A percentile compares a stretch with the other conserved stretches of the same genome.
These are phyloP conservation scores for Sesbania bispinosa DNA, from an alignment of 306 rosid species.

Conservation along the genomic window DNA sequence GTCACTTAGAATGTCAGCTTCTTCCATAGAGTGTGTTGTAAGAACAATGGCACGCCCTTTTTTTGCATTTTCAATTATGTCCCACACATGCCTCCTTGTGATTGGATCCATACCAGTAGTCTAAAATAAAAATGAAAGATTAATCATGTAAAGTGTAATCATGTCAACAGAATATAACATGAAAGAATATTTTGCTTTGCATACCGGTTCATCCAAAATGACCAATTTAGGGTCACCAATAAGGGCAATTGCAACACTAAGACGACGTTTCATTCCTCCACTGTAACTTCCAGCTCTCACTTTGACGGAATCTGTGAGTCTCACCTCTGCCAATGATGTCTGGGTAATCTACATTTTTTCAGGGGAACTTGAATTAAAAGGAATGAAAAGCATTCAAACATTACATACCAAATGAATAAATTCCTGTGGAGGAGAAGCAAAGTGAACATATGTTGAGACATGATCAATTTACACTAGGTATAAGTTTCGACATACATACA, in stretches of 20 bases:
- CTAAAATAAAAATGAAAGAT: slow-evolving; percentile 32
- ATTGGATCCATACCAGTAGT: slow-evolving; percentile 97
- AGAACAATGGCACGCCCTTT: slow-evolving; percentile 78
- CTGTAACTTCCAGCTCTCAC: slow-evolving; percentile 85
- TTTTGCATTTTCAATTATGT: slow-evolving; percentile 80
- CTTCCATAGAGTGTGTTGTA: slow-evolving; percentile 98
- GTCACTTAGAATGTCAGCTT: slow-evolving; percentile 87
- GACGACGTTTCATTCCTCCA: slow-evolving; percentile 95
- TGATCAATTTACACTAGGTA: no score
- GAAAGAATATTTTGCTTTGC: slow-evolving; percentile 11
- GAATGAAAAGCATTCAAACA: slow-evolving; percentile 4
- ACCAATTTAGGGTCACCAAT: slow-evolving; percentile 83
- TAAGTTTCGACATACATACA: no score
- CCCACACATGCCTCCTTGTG: slow-evolving; percentile 94
- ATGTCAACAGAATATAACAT: slow-evolving; percentile 12
- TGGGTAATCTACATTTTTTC: slow-evolving; percentile 47
- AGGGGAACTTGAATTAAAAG: slow-evolving; percentile 19
- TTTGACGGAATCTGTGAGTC: slow-evolving; percentile 67
- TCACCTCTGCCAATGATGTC: slow-evolving; percentile 69
- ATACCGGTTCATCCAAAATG: slow-evolving; percentile 87
- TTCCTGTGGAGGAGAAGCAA: not conserved
- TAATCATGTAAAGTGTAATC: slow-evolving; percentile 29
- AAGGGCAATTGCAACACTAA: slow-evolving; percentile 87
- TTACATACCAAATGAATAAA: slow-evolving; percentile 6
- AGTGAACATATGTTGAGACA: no score